Conservation (phyloP, 2,329 filamentous ascomycete species). For the Didymella sp. region DNA sequence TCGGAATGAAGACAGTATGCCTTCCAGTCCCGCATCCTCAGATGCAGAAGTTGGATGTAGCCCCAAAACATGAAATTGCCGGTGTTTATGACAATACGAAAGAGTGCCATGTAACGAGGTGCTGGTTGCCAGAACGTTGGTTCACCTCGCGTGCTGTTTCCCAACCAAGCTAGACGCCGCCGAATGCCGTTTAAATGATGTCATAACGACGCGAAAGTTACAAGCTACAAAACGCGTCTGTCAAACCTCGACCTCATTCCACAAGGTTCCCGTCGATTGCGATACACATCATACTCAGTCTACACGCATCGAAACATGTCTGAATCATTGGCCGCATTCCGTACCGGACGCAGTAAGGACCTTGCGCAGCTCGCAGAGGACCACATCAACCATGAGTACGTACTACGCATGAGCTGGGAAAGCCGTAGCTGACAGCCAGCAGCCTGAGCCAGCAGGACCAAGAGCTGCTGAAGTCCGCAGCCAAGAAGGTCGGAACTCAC, state of each 20-base stretch:
- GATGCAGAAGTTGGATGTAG: no score
- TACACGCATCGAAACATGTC: constrained; percentile 27
- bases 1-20: no score
- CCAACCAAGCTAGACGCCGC: constrained; percentile 8
- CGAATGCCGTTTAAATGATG: neutral
- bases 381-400: constrained; percentile 46
- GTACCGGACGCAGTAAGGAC: constrained; percentile 37
- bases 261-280: neutral
- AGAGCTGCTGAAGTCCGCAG: constrained; percentile 63
- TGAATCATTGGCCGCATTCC: constrained; percentile 43
- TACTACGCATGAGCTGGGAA: neutral
- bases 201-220: constrained; percentile 13
- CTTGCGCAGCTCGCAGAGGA: constrained; percentile 42
- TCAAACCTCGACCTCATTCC: neutral
- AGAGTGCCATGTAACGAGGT: neutral
- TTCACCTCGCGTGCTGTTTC: constrained; percentile 7
- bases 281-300: neutral
- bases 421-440: neutral
- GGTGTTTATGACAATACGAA: no score
- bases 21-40: no score
- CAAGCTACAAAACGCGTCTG: constrained; percentile 8
- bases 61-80: no score
- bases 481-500: constrained; percentile 61
- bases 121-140: neutral
- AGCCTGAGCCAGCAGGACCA: constrained; percentile 64